Evolutionary conservation across 495 filamentous ascomycete species (phyloP).

Genomic region (Hypoxylon intermedium): DNA sequence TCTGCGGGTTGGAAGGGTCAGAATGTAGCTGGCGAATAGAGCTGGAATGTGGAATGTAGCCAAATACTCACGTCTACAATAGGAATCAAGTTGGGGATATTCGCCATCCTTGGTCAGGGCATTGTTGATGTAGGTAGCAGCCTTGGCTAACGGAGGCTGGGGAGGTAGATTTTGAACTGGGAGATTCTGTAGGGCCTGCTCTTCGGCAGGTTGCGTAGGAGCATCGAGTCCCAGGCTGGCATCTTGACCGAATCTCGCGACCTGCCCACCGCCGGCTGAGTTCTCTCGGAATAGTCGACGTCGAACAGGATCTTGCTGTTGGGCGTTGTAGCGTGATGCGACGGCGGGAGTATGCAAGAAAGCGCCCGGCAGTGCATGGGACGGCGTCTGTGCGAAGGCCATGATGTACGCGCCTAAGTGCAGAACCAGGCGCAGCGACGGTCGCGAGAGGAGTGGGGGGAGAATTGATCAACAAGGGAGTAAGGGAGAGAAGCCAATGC

Average conservation of each 20-base stretch:
- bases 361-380: conserved; percentile 73
- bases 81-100: conserved; percentile 89
- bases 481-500: conserved; percentile 44
- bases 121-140: conserved; percentile 82
- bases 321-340: conserved; percentile 45
- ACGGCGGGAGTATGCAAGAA: conserved; percentile 74
- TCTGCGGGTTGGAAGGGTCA: conserved; percentile 58
- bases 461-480: conserved; percentile 12
- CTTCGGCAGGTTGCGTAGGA: conserved; percentile 34
- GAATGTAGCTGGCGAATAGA: not conserved
- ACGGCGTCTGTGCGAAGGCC: conserved; percentile 69
- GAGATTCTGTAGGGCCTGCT: conserved; percentile 25
- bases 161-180: conserved; percentile 42
- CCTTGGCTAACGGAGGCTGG: conserved; percentile 75
- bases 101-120: conserved; percentile 74
- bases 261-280: conserved; percentile 7
- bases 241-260: conserved; percentile 36
- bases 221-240: conserved; percentile 43
- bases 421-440: conserved; percentile 16
- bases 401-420: conserved; percentile 48
- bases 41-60: not conserved
- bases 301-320: conserved; percentile 43
- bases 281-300: conserved; percentile 51
- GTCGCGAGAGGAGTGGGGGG: conserved; percentile 11
- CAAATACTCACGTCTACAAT: conserved; percentile 77